Evolutionary conservation across 805 yeast species (phyloP).

Genomic region (Ogataea neopini): DNA sequence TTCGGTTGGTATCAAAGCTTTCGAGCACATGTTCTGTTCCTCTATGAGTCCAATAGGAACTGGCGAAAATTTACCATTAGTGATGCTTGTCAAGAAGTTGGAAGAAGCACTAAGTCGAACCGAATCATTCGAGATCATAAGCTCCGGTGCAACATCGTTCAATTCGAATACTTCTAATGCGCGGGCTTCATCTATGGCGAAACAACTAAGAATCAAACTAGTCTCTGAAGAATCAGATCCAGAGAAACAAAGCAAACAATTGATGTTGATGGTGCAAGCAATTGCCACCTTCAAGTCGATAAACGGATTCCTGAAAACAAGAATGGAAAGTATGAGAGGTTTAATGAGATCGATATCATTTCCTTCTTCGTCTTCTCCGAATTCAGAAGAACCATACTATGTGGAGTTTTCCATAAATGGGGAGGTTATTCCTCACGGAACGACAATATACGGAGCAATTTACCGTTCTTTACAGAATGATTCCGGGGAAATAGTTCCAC

Average conservation of each 20-base stretch:
- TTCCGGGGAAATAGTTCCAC: constrained; percentile 43
- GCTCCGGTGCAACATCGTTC: constrained; percentile 40
- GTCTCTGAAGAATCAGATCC: constrained; percentile 37
- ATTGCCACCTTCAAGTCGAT: constrained; percentile 59
- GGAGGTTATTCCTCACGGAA: constrained; percentile 57
- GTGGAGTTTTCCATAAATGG: constrained; percentile 62
- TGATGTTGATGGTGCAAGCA: constrained; percentile 56
- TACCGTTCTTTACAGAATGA: constrained; percentile 48
- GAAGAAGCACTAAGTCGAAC: constrained; percentile 74
- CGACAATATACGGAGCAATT: constrained; percentile 77
- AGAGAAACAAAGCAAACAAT: constrained; percentile 28
- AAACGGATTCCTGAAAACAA: constrained; percentile 46
- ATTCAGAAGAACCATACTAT: constrained; percentile 31
- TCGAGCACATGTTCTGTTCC: constrained; percentile 43
- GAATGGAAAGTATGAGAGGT: constrained; percentile 36
- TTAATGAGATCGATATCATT: constrained; percentile 26
- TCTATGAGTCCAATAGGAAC: constrained; percentile 33
- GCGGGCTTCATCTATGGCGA: constrained; percentile 64
- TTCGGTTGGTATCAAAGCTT: constrained; percentile 41
- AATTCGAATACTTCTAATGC: constrained; percentile 19
- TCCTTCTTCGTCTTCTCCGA: constrained; percentile 7
- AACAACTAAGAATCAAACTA: constrained; percentile 65
- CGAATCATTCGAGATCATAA: constrained; percentile 68
- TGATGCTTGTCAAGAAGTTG: constrained; percentile 53
- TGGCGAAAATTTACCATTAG: constrained; percentile 37